Evolutionary conservation across 495 filamentous ascomycete species (phyloP).

Genomic region (Talaromyces nanjingensis): DNA sequence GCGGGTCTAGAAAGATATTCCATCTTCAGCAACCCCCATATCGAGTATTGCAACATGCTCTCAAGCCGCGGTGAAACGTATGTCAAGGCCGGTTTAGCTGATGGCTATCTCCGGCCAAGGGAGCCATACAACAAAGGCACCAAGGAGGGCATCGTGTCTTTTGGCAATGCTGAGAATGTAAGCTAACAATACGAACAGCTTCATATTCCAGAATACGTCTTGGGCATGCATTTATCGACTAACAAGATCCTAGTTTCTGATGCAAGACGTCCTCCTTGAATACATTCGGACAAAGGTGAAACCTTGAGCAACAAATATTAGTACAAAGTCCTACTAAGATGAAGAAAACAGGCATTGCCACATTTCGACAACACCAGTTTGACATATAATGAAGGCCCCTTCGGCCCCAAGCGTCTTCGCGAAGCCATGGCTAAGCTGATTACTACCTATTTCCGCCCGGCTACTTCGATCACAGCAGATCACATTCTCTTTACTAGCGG

Average conservation of each 20-base stretch:
- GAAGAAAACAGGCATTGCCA: background rate
- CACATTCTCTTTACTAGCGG: conserved; percentile 43
- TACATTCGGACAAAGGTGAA: conserved; percentile 19
- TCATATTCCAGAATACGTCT: too few relatives aligned
- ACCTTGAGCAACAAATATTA: background rate
- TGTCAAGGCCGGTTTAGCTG: conserved; percentile 1
- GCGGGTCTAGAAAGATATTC: background rate
- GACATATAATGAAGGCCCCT: conserved; percentile 36
- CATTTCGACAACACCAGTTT: conserved; percentile 11
- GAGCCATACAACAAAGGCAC: background rate
- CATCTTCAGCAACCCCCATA: background rate
- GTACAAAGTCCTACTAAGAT: background rate
- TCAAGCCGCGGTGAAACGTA: conserved; percentile 3
- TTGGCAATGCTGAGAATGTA: conserved; percentile 25
- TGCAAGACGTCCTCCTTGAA: conserved; percentile 28
- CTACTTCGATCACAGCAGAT: conserved; percentile 23
- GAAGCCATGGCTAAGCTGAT: conserved; percentile 38
- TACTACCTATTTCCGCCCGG: conserved; percentile 35
- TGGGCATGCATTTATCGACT: background rate
- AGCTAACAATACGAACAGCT: background rate
- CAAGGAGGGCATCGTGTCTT: conserved; percentile 1
- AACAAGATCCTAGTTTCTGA: conserved; percentile 13
- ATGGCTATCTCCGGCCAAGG: background rate
- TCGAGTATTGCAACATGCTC: background rate
- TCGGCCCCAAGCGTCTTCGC: conserved; percentile 26